Evolutionary conservation across 1,284 basidiomycete species (phyloP).

Genomic region (Hypsizygus ulmarius): DNA sequence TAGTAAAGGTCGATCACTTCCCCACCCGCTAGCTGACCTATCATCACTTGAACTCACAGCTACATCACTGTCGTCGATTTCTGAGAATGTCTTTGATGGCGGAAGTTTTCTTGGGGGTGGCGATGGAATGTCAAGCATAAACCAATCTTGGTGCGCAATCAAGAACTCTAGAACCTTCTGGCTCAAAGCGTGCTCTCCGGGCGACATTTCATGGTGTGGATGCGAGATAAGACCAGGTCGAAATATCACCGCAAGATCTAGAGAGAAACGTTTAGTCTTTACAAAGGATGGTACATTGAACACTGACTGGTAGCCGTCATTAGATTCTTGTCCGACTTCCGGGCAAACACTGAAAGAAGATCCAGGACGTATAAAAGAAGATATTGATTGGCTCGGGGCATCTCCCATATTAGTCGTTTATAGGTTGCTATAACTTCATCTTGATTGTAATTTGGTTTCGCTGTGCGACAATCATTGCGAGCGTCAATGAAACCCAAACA

Average conservation of each 20-base stretch:
- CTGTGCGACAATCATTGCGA: constrained; percentile 33
- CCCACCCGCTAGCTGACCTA: constrained; percentile 42
- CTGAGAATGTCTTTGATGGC: constrained; percentile 16
- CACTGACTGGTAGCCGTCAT: constrained; percentile 92
- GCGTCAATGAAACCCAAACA: constrained; percentile 1
- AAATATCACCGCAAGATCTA: constrained; percentile 93
- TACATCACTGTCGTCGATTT: constrained; percentile 31
- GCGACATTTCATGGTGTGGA: constrained; percentile 79
- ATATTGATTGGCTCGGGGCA: constrained; percentile 90
- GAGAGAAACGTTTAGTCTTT: constrained; percentile 11
- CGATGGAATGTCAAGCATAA: constrained; percentile 78
- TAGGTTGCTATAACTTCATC: constrained; percentile 75
- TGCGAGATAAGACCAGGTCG: constrained; percentile 90
- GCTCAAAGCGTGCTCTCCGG: constrained; percentile 80
- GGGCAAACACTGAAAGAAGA: constrained; percentile 90
- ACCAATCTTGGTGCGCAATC: constrained; percentile 86
- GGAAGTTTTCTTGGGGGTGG: constrained; percentile 37
- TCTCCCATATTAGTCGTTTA: constrained; percentile 79
- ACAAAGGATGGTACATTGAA: not conserved
- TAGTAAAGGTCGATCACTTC: constrained; percentile 40
- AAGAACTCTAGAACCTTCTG: constrained; percentile 94
- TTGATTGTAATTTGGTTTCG: constrained; percentile 61
- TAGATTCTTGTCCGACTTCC: constrained; percentile 87
- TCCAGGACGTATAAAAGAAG: constrained; percentile 96
- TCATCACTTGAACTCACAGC: constrained; percentile 46